Conservation (phyloP, 2,329 filamentous ascomycete genomes). For the Aspergillus pseudoglaucus region DNA sequence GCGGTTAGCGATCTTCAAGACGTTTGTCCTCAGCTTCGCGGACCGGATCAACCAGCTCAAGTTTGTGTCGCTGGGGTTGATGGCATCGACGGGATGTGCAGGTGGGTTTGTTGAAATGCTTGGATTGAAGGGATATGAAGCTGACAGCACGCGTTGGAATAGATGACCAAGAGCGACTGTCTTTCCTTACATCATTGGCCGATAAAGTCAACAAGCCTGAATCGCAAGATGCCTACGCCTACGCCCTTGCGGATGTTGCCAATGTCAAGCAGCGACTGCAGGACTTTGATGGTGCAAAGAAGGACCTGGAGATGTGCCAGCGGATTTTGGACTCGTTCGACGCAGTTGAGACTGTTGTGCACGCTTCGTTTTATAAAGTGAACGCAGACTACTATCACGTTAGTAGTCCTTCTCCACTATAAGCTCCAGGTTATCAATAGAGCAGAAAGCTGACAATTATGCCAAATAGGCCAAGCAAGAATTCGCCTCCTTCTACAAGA, state of each 20-base stretch:
- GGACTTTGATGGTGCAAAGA: conserved; percentile 74
- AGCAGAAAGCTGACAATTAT: too few species aligned
- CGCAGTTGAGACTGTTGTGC: conserved; percentile 88
- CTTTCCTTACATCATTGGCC: conserved; percentile 75
- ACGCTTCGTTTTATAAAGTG: conserved; percentile 92
- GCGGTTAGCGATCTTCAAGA: conserved; percentile 84
- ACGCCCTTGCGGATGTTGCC: conserved; percentile 84
- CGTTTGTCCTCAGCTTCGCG: conserved; percentile 91
- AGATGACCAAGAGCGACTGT: conserved; percentile 82
- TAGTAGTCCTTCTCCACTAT: conserved; percentile 14
- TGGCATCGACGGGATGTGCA: conserved; percentile 72
- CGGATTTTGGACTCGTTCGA: conserved; percentile 86
- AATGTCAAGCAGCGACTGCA: conserved; percentile 75
- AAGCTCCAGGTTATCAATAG: too few species aligned
- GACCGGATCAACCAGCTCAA: conserved; percentile 99
- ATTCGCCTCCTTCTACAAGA: conserved; percentile 95
- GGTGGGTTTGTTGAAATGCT: conserved; percentile 12
- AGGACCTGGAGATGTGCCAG: conserved; percentile 81
- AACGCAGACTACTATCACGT: conserved; percentile 93
- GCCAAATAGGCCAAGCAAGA: conserved; percentile 80
- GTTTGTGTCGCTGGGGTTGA: conserved; percentile 83
- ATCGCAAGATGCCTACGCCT: conserved; percentile 93
- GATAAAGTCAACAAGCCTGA: conserved; percentile 86
- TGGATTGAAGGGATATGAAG: not conserved
- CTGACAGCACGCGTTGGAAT: conserved; percentile 7